A percentile compares a stretch with the other conserved stretches of the same genome.
Conservation (phyloP, 345 rosid genomes). For the Syzygium aqueum region DNA sequence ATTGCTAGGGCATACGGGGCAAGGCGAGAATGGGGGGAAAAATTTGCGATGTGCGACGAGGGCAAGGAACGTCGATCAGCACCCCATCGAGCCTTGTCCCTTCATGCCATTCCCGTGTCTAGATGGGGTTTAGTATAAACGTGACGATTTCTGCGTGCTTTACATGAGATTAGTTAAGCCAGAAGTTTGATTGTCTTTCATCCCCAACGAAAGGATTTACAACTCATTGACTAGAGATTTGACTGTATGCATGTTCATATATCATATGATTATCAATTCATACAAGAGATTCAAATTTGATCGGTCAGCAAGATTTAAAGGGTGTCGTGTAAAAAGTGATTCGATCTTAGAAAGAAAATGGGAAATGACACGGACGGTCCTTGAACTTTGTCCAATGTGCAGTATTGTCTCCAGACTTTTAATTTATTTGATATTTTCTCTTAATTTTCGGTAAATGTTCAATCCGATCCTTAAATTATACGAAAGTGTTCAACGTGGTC, state of each 20-base stretch:
- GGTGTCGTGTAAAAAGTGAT: neutral
- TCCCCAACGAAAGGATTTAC: accelerated
- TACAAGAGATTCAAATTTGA: neutral
- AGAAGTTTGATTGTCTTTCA: neutral
- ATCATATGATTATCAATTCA: neutral
- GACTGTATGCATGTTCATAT: too few species aligned
- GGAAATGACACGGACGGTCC: accelerated
- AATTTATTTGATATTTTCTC: neutral
- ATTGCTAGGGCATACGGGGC: too few species aligned
- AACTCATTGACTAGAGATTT: accelerated
- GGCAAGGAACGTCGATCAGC: neutral
- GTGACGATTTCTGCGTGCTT: accelerated
- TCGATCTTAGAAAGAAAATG: neutral
- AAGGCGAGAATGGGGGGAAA: neutral
- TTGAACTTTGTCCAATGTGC: neutral
- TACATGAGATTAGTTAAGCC: neutral
- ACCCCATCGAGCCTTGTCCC: neutral
- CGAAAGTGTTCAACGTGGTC: neutral
- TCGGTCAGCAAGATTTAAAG: accelerated
- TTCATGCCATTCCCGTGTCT: accelerated
- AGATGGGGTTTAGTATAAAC: neutral
- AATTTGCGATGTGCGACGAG: neutral
- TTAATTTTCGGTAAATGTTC: neutral
- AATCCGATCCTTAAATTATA: neutral
- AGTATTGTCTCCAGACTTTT: accelerated